Conservation (phyloP, 352 stramenopile species). For the Phytopythium chamaehyphon region DNA sequence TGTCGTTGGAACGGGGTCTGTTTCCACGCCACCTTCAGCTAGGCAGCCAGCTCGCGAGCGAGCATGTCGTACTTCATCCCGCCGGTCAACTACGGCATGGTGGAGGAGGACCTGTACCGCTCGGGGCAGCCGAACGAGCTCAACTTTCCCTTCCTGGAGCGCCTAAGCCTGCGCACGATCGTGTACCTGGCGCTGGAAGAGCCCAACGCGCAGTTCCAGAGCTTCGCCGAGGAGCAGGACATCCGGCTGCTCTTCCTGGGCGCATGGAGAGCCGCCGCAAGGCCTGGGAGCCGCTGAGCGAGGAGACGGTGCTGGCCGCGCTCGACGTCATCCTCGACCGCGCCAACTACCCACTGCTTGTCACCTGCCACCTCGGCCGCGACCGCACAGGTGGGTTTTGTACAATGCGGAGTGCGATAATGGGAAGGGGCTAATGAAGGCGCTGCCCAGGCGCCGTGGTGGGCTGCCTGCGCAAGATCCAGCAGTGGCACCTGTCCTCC, state of each 20-base stretch:
- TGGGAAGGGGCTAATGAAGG: background rate
- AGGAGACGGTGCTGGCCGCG: slow-evolving; percentile 89
- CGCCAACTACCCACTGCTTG: slow-evolving; percentile 88
- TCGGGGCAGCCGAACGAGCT: slow-evolving; percentile 90
- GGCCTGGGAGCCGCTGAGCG: slow-evolving; percentile 78
- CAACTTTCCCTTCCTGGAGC: slow-evolving; percentile 91
- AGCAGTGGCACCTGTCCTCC: slow-evolving; percentile 90
- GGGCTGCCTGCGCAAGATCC: slow-evolving; percentile 89
- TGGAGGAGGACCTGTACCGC: slow-evolving; percentile 90
- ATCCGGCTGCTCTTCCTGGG: slow-evolving; percentile 86
- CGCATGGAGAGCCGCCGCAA: slow-evolving; percentile 87
- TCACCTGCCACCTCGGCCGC: slow-evolving; percentile 88
- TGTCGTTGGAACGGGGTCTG: no score
- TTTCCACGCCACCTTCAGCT: no score
- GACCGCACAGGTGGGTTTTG: slow-evolving; percentile 73
- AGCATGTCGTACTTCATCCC: slow-evolving; percentile 91
- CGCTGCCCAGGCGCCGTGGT: slow-evolving; percentile 77
- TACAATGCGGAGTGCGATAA: background rate
- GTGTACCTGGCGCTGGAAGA: slow-evolving; percentile 90
- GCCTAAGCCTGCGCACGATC: slow-evolving; percentile 87
- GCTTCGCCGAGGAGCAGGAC: slow-evolving; percentile 90
- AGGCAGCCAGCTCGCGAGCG: no score
- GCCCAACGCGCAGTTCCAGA: slow-evolving; percentile 86
- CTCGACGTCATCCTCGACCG: slow-evolving; percentile 88
- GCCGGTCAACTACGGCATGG: slow-evolving; percentile 91